These are phyloP conservation scores for Zopfia rhizophila DNA, from an alignment of 2,329 filamentous ascomycete genomes.

Conservation along the genomic window DNA sequence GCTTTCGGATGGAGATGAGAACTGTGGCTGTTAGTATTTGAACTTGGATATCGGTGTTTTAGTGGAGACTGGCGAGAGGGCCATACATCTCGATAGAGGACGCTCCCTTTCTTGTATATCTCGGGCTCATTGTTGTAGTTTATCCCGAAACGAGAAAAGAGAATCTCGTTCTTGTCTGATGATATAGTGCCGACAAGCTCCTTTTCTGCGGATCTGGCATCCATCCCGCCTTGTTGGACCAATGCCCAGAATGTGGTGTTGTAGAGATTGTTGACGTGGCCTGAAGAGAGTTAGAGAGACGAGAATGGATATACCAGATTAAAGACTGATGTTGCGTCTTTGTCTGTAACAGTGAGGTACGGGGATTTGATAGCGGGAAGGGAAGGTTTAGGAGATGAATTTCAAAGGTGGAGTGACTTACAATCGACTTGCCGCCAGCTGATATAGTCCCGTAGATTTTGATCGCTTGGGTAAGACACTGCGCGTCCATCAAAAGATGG, in stretches of 20 bases:
- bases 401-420: conserved; percentile 55
- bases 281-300: conserved; percentile 57
- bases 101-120: conserved; percentile 92
- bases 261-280: conserved; percentile 98
- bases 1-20: conserved; percentile 34
- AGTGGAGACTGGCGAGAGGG: not conserved
- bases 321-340: not conserved
- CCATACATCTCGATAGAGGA: conserved; percentile 82
- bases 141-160: conserved; percentile 87
- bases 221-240: conserved; percentile 80
- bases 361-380: not conserved
- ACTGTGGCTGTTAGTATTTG: conserved; percentile 29
- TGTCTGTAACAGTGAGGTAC: conserved; percentile 4
- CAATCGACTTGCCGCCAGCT: conserved; percentile 98
- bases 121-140: conserved; percentile 98
- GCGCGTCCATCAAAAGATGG: conserved; percentile 94
- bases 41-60: too few relatives aligned
- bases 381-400: not conserved
- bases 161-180: conserved; percentile 93
- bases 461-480: conserved; percentile 84
- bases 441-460: conserved; percentile 92
- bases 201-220: conserved; percentile 81
- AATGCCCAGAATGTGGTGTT: conserved; percentile 97
- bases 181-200: conserved; percentile 83
- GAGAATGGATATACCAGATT: too few relatives aligned